Base-by-base conservation (phyloP, 805 yeast species). In the Saccharomycopsis fermentans region DNA sequence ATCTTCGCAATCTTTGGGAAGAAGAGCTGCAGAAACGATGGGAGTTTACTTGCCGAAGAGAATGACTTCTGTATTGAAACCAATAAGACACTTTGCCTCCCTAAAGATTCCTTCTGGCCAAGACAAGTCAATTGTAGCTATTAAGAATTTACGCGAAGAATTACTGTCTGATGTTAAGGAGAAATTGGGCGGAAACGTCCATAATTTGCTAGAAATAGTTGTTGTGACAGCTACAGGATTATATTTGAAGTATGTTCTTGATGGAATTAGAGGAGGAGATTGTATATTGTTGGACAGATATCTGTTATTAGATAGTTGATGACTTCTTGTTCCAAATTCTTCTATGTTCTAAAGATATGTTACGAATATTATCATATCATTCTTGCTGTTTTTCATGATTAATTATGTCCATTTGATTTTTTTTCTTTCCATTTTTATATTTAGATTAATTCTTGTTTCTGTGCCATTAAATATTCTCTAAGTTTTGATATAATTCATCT, bases 181-280 rank as follows among this genome's bases (percentile, higher is more conserved):
- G 2, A 39, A 27, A 3, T 48, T 55, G 39, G 64, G 65, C 26
- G 67, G 65, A 3, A 65, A 62, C 21, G 64, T 69, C 6, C 61
- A 67, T 65, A 68, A 65, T 17, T 63, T 74, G 58, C 67, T 61
- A 52, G 80, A 79, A 65, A 82, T 82, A 14, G 78, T 82, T 59
- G 92, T 90, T 5, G 88, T 89, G 3, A 88, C 96, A 0, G 79
- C 86, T 0, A 87, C 83, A 58, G 98, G 98, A 0, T 81, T 79
- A 63, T 86, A 87, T 64, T 86, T 85, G 65, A 87, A 86, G 55
- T 92, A 89, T 69, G 85, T 85, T 1, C 73, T 92, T 52, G 94
- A 90, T 62, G 84, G 94, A 0, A 95, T 85, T 61, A 73, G 91
- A 57, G 98, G 98, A 1, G 99, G 99, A 1, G 97, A 91, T 67